Evolutionary conservation across 1,284 basidiomycete genomes (phyloP).

Genomic region (Cryptococcus neoformans): DNA sequence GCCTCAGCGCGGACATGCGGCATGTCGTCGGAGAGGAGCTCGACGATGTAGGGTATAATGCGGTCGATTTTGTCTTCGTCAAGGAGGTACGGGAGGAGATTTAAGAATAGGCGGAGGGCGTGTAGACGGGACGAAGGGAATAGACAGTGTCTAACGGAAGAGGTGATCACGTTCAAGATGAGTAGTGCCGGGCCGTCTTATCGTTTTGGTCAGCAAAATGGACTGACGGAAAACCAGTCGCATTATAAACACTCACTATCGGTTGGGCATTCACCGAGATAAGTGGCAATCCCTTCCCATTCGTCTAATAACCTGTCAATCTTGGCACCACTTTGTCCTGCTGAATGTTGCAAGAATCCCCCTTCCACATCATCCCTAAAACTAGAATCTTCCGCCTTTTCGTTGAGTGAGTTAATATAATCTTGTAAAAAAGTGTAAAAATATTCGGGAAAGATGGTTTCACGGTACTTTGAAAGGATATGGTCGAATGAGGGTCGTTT

Average conservation of each 20-base stretch:
- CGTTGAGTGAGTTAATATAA: slow-evolving; percentile 73
- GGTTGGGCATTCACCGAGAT: slow-evolving; percentile 28
- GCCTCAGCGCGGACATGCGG: slow-evolving; percentile 76
- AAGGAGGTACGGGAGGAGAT: slow-evolving; percentile 74
- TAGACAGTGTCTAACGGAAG: slow-evolving; percentile 85
- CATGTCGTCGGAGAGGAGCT: slow-evolving; percentile 80
- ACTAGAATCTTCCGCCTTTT: slow-evolving; percentile 50
- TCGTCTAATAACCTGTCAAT: slow-evolving; percentile 43
- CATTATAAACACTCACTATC: slow-evolving; percentile 24
- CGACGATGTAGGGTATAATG: slow-evolving; percentile 86
- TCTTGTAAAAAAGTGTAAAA: slow-evolving; percentile 94
- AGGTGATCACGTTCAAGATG: slow-evolving; percentile 77
- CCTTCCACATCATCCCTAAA: not conserved
- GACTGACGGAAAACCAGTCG: not conserved
- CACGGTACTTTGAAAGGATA: slow-evolving; percentile 73
- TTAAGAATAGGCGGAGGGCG: slow-evolving; percentile 82
- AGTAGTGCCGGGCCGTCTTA: slow-evolving; percentile 76
- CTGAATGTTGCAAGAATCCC: slow-evolving; percentile 26
- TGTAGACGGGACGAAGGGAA: slow-evolving; percentile 83
- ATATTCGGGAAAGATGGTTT: slow-evolving; percentile 78
- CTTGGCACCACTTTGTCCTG: slow-evolving; percentile 28
- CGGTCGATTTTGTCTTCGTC: slow-evolving; percentile 96
- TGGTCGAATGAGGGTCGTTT: slow-evolving; percentile 78
- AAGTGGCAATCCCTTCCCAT: slow-evolving; percentile 43
- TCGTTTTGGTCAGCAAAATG: not conserved